Percentiles rank a stretch among this genome's conserved stretches.
Conservation (phyloP, 2,329 filamentous ascomycete species). For the Stagonosporopsis vannaccii region DNA sequence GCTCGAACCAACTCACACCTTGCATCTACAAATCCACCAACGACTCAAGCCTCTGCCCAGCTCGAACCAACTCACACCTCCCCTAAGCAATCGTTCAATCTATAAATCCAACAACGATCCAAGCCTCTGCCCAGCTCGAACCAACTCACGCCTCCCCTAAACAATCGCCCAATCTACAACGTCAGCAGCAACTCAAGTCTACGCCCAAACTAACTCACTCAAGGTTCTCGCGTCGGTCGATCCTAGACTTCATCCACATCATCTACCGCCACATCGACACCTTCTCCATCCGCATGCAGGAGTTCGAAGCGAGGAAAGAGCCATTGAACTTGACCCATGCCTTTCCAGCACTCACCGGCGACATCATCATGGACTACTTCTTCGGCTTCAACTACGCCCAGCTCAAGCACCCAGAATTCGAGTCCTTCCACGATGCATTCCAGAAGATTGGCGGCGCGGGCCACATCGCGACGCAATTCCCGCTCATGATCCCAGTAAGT, state of each 20-base stretch:
- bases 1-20: too few species aligned
- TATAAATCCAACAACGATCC: too few species aligned
- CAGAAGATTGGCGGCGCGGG: constrained; percentile 41
- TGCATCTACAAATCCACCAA: too few species aligned
- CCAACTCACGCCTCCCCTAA: too few species aligned
- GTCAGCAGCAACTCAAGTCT: too few species aligned
- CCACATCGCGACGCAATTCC: constrained; percentile 45
- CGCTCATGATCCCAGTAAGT: constrained; percentile 39
- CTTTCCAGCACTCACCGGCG: constrained; percentile 54
- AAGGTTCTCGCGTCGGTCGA: constrained; percentile 47
- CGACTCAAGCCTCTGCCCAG: too few species aligned
- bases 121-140: too few species aligned
- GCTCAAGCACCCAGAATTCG: constrained; percentile 44
- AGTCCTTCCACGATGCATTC: constrained; percentile 46
- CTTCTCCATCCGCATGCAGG: constrained; percentile 37
- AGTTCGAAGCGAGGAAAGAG: constrained; percentile 40
- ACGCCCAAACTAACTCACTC: neutral
- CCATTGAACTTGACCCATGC: constrained; percentile 41
- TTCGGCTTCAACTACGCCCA: constrained; percentile 47
- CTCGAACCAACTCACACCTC: too few species aligned
- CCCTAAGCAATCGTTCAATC: too few species aligned
- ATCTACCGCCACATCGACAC: constrained; percentile 46
- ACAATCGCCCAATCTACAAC: too few species aligned
- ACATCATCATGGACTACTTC: constrained; percentile 57
- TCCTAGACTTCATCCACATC: constrained; percentile 47